A percentile compares a stretch with the other conserved stretches of the same genome.
These are phyloP conservation scores for Thalassiosira tumida DNA, from an alignment of 352 stramenopile species.

Conservation along the genomic window DNA sequence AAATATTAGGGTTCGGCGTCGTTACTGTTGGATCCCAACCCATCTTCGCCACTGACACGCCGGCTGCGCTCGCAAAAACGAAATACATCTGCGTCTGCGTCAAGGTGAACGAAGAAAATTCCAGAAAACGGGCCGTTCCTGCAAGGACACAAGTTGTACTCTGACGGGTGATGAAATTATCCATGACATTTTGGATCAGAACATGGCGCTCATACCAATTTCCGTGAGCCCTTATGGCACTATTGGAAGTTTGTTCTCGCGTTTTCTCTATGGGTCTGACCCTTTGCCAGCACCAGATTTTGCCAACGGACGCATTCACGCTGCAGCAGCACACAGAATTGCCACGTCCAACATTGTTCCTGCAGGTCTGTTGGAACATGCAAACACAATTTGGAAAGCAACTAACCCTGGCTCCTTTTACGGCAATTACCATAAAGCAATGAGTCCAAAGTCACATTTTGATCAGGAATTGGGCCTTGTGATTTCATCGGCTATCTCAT, in stretches of 20 bases:
- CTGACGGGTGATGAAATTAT: constrained; percentile 47
- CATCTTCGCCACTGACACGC: background rate
- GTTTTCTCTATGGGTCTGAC: constrained; percentile 24
- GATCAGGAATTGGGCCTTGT: constrained; percentile 37
- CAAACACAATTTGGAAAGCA: background rate
- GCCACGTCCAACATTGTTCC: constrained; percentile 2
- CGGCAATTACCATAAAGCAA: background rate
- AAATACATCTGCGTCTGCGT: constrained; percentile 48
- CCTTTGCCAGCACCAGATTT: background rate
- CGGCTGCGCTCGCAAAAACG: constrained; percentile 53
- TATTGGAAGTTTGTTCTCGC: background rate
- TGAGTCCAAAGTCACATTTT: constrained; percentile 29
- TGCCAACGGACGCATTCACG: background rate
- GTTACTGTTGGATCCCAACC: constrained; percentile 2
- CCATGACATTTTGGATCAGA: too few relatives aligned
- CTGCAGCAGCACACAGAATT: background rate
- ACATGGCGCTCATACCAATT: constrained; percentile 45
- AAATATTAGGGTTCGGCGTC: constrained; percentile 17
- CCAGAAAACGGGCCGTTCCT: background rate
- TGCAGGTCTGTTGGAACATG: background rate
- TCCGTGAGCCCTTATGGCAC: constrained; percentile 24
- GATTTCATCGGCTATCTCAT: constrained; percentile 32
- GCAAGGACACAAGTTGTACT: constrained; percentile 1
- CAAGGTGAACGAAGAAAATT: constrained; percentile 43
- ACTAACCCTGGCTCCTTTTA: constrained; percentile 11